Evolutionary conservation across 2,329 filamentous ascomycete genomes (phyloP), one percentile per base, ranked within the genome.

Genomic region (Neonectria magnoliae): DNA sequence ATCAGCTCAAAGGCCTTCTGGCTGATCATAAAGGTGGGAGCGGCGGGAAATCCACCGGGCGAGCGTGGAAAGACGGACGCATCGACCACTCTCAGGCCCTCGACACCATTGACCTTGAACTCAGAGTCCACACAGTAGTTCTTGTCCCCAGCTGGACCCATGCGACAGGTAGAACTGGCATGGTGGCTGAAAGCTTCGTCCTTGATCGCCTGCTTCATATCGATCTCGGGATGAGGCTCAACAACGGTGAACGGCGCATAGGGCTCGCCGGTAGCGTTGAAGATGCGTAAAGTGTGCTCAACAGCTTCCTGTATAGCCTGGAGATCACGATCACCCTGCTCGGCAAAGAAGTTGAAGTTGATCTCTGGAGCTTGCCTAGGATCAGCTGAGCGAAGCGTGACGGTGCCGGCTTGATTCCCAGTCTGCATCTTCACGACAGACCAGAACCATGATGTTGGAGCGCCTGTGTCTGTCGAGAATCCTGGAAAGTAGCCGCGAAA

Each of bases 361-460:
- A 93, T 90, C 8, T 85, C 76, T 0, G 91, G 90, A 0, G 83
- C 80, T 61, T 91, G 89, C 2, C 86, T 83, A 0, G 90, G 90
- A 70, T 93, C 85, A 0, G 83, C 77, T 0, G 87, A 89, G 10
- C 81, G 81, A 6, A 93, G 84, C 1, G 76, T 84, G 5, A 93
- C 88, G 0, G 83, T 85, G 13, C 91, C 91, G 6, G 84, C 85
- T 1, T 74, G 78, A 58, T 92, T 91, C 44, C 87, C 85, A 0
- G 88, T 84, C 72, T 90, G 89, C 2, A 85, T 83, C 76, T 91
- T 90, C 64, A 92, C 62, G 0, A 71, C 52, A 0, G 68, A 67
- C 64, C 62, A 71, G 45, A 69, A 71, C 61, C 59, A 71, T 0
- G 66, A 67, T 0, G 57, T 62, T 1, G 66, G 77, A 78, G 55